Conservation (phyloP, 345 rosid genomes). For the Abelmoschus esculentus region DNA sequence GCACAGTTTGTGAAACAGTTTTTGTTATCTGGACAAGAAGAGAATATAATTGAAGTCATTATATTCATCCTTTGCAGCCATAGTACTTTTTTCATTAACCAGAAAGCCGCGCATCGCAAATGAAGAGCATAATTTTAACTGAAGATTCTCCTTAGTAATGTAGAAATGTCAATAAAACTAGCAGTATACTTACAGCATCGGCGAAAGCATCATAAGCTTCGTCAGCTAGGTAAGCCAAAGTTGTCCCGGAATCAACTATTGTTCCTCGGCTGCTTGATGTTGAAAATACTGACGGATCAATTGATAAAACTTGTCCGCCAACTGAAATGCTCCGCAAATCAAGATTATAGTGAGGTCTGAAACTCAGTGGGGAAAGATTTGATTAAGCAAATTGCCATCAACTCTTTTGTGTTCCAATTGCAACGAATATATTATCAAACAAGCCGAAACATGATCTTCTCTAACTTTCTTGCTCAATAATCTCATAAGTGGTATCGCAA, state of each 20-base stretch:
- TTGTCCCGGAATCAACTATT: conserved; percentile 89
- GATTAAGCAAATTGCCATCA: conserved; percentile 17
- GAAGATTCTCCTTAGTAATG: not conserved
- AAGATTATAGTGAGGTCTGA: conserved; percentile 95
- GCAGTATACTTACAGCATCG: conserved; percentile 57
- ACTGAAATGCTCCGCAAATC: conserved; percentile 80
- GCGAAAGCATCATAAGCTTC: conserved; percentile 60
- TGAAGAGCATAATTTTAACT: not conserved
- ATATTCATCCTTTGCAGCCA: not conserved
- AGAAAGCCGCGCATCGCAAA: not conserved
- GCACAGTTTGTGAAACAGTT: conserved; percentile 50
- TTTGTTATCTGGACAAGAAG: conserved; percentile 48
- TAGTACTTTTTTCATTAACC: not conserved
- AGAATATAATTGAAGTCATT: not conserved
- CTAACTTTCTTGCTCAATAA: not conserved
- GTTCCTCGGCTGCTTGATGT: conserved; percentile 73
- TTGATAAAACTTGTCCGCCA: conserved; percentile 48
- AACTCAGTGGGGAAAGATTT: conserved; percentile 16
- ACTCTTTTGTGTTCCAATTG: not conserved
- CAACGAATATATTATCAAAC: not conserved
- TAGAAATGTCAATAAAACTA: not conserved
- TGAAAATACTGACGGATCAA: conserved; percentile 64
- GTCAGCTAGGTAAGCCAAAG: conserved; percentile 86
- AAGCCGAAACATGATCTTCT: not conserved
- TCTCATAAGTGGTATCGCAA: not conserved